Evolutionary conservation across 306 rosid genomes (phyloP), one percentile per base, ranked within the genome.

Genomic region (Hylodesmum podocarpum): DNA sequence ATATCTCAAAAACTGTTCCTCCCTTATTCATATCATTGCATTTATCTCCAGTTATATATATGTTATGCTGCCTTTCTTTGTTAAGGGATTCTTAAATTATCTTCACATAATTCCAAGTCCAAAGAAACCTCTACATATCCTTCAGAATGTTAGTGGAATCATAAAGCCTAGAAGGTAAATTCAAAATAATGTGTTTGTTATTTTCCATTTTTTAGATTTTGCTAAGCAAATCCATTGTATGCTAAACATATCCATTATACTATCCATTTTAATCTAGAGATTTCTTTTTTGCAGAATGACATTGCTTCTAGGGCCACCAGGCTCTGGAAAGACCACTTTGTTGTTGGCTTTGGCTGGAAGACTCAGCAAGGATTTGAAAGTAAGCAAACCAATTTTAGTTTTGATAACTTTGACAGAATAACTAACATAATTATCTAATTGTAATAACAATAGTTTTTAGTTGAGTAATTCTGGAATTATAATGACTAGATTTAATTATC

Each of bases 261-360:
- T n/a, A n/a, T n/a, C n/a, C n/a, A n/a, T n/a, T n/a, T n/a, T n/a
- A n/a, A n/a, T n/a, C 28, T 22, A 33, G 65, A 55, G 11, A 31
- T 81, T 43, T 62, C 5, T 9, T 16, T 71, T 72, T 58, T 73
- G 81, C 81, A 86, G 90, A 78, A 86, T 86, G 89, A 81, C 90
- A 73, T 59, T 90, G 81, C 91, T 81, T 63, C 77, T 84, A 9
- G 88, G 88, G 36, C 85, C 88, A 13, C 88, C 88, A 14, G 63
- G 85, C 43, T 90, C 91, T 4, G 96, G 95, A 66, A 88, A 90
- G 75, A 90, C 92, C 28, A 90, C 91, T 13, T 57, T 88, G 29
- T 83, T 90, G 41, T 55, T 90, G 73, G 88, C 89, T 0, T 53
- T 90, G 79, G 86, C 96, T 13, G 91, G 92, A 39, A 89, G 68